Percentiles rank a stretch among this genome's conserved stretches.
These are phyloP conservation scores for Coemansia aciculifera DNA, from an alignment of 192 early-diverging fungal genomes.

Conservation along the genomic window DNA sequence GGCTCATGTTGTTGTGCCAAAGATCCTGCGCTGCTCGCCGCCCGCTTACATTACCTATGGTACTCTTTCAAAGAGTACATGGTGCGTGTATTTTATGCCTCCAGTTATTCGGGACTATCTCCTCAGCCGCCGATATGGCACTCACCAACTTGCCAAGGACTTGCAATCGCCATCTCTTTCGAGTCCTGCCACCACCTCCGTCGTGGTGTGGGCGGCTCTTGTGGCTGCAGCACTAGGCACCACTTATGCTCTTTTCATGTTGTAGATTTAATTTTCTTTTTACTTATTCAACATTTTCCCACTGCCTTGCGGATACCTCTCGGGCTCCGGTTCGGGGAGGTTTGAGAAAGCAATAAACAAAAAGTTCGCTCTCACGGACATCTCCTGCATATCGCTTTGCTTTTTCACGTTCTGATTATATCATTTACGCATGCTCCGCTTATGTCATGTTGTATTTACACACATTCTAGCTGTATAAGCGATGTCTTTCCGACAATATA, in stretches of 20 bases:
- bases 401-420: too few species aligned
- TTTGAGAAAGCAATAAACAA: too few species aligned
- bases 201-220: not conserved
- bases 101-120: constrained; percentile 51
- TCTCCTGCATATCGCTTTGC: too few species aligned
- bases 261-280: too few species aligned
- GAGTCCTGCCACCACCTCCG: not conserved
- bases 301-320: too few species aligned
- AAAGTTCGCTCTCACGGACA: too few species aligned
- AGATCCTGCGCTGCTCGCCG: constrained; percentile 47
- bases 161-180: not conserved
- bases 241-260: not conserved
- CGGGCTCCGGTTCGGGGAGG: too few species aligned
- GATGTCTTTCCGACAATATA: too few species aligned
- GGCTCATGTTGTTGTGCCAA: constrained; percentile 56
- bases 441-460: too few species aligned
- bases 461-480: too few species aligned
- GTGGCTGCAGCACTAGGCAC: not conserved
- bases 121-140: constrained; percentile 47
- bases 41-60: constrained; percentile 63
- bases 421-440: too few species aligned
- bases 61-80: constrained; percentile 30
- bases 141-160: constrained; percentile 19
- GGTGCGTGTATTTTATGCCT: constrained; percentile 57
- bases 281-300: too few species aligned